phyloP scores from a whole-genome alignment of 768 basidiomycete species.

The Postia placenta region DNA sequence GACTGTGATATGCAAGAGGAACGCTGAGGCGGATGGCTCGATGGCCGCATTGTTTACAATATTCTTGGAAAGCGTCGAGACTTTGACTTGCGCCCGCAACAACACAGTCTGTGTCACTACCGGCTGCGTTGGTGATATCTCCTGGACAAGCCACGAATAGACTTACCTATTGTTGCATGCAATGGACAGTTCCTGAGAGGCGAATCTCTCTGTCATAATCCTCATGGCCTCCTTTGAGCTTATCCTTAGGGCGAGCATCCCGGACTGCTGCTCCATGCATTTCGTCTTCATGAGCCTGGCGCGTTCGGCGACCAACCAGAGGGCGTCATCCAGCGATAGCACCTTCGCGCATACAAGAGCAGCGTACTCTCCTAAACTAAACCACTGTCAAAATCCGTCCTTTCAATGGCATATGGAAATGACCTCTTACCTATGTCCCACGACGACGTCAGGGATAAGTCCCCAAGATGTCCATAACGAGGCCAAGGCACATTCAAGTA shows the following conservation, averaged over 20 bases:
- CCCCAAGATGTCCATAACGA: conserved; percentile 69
- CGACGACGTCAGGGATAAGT: conserved; percentile 48
- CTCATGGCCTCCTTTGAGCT: conserved; percentile 24
- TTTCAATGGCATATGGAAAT: neutral
- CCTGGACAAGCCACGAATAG: neutral
- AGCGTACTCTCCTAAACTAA: conserved; percentile 71
- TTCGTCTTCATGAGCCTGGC: conserved; percentile 48
- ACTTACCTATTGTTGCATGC: conserved; percentile 54
- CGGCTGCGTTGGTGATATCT: neutral
- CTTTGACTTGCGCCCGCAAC: conserved; percentile 48
- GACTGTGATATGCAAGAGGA: conserved; percentile 61
- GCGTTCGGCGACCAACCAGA: conserved; percentile 51
- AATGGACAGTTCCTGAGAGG: conserved; percentile 26
- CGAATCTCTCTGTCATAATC: neutral
- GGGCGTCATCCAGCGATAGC: conserved; percentile 48
- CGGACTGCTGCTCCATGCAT: conserved; percentile 39
- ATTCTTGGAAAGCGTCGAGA: no score
- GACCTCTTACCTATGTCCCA: conserved; percentile 64
- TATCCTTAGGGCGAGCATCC: conserved; percentile 57
- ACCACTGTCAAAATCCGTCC: neutral
- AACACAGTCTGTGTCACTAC: conserved; percentile 44
- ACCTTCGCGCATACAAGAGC: conserved; percentile 62
- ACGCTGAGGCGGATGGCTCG: conserved; percentile 41
- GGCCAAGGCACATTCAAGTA: conserved; percentile 58
- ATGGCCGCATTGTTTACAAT: no score